Evolutionary conservation across 2,329 filamentous ascomycete genomes (phyloP).

Genomic region (Aspergillus texensis): DNA sequence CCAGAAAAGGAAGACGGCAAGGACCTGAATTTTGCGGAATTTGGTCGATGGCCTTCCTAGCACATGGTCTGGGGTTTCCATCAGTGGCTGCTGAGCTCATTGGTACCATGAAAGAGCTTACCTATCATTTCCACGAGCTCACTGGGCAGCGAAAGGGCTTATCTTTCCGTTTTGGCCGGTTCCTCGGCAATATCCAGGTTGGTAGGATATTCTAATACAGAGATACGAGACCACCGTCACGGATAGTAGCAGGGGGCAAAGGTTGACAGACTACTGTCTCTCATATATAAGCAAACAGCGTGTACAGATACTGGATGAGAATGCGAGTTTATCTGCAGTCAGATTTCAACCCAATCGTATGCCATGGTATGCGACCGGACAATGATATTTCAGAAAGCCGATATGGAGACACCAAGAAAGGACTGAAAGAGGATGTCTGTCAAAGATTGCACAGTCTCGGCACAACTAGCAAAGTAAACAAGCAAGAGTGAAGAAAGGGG

Average conservation of each 20-base stretch:
- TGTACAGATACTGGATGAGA: neutral
- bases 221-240: neutral
- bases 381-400: neutral
- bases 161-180: neutral
- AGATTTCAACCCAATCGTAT: neutral
- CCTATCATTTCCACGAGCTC: conserved; percentile 35
- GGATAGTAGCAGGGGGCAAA: neutral
- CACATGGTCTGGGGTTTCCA: conserved; percentile 70
- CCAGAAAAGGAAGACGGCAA: conserved; percentile 91
- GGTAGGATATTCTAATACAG: neutral
- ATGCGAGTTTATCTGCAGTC: neutral
- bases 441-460: neutral
- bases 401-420: neutral
- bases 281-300: neutral
- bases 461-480: neutral
- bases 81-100: neutral
- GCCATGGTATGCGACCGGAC: neutral
- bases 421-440: neutral
- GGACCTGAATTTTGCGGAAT: conserved; percentile 89
- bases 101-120: conserved; percentile 12
- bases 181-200: neutral
- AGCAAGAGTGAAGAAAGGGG: neutral
- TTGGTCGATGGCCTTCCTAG: conserved; percentile 87
- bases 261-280: neutral
- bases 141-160: neutral